Conservation (phyloP, 1,284 basidiomycete species). For the Stereum hirsutum region DNA sequence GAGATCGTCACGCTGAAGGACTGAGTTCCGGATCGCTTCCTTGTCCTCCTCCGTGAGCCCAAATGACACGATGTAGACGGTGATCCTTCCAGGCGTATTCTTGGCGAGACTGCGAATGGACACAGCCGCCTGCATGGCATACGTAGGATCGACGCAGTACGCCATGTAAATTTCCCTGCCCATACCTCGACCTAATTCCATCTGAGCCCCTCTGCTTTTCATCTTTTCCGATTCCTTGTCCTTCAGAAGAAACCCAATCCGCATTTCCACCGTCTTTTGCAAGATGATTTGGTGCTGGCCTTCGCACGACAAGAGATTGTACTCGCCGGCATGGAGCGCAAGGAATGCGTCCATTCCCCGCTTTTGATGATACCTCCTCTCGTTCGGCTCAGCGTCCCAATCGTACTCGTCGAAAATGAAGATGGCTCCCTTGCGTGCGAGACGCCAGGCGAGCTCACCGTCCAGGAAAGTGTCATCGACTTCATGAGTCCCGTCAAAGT, state of each 20-base stretch:
- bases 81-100: slow-evolving; percentile 29
- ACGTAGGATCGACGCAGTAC: slow-evolving; percentile 31
- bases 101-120: slow-evolving; percentile 32
- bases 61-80: slow-evolving; percentile 41
- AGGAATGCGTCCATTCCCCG: slow-evolving; percentile 49
- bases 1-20: slow-evolving; percentile 19
- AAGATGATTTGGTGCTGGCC: slow-evolving; percentile 42
- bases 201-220: too few relatives aligned
- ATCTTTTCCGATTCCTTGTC: slow-evolving; percentile 2
- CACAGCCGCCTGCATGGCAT: slow-evolving; percentile 40
- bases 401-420: slow-evolving; percentile 52
- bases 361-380: slow-evolving; percentile 44
- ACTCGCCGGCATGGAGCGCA: slow-evolving; percentile 40
- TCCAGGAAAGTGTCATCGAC: slow-evolving; percentile 52
- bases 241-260: slow-evolving; percentile 40
- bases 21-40: slow-evolving; percentile 23
- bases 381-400: slow-evolving; percentile 38
- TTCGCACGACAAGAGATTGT: slow-evolving; percentile 26
- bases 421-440: slow-evolving; percentile 39
- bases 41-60: slow-evolving; percentile 29
- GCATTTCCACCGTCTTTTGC: slow-evolving; percentile 39
- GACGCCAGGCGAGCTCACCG: slow-evolving; percentile 47
- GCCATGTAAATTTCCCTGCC: slow-evolving; percentile 41
- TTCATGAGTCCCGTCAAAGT: slow-evolving; percentile 50
- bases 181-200: slow-evolving; percentile 19